Evolutionary conservation across 1,139 yeast species (phyloP), one percentile per base, ranked within the genome.

Genomic region (Sugiyamaella grinbergsii): DNA sequence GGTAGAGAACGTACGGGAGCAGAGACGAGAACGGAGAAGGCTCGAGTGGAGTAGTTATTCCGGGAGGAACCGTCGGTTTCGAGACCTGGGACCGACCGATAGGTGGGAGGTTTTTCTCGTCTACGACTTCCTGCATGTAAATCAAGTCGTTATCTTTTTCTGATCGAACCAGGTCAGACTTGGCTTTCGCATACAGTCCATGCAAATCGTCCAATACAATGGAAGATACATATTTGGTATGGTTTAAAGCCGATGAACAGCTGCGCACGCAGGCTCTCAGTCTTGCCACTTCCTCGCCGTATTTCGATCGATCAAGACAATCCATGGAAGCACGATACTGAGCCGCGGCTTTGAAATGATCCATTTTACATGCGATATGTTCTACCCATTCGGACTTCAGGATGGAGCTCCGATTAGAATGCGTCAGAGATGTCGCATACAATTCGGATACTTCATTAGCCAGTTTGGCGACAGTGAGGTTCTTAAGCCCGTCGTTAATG

Each of bases 121-220:
- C 62, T 0, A 95, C 95, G 0, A 89, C 82, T 0, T 73, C 68
- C 56, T 85, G 82, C 42, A 86, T 68, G 66, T 88, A 88, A 4
- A 90, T 82, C 60, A 89, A 72, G 62, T 88, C 93, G 63, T 90
- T 90, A 58, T 90, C 96, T 59, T 82, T 78, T 58, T 85, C 90
- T 0, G 91, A 81, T 1, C 77, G 71, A 13, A 71, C 68, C n/a
- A 83, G 65, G 1, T 76, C 72, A 0, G 73, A 73, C 4, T 68
- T 63, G 0, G 86, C 73, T 4, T 76, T 74, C 1, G 65, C 66
- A 1, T 66, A 58, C 18, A 85, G 74, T 0, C 82, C 81, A 20
- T 67, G 65, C 5, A 79, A 65, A 56, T 81, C 86, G 3, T 63
- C 66, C 2, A 80, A 64, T 1, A 78, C 79, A 11, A 67, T 58